phyloP scores from a whole-genome alignment of 805 yeast genomes.

The Lipomyces orientalis region DNA sequence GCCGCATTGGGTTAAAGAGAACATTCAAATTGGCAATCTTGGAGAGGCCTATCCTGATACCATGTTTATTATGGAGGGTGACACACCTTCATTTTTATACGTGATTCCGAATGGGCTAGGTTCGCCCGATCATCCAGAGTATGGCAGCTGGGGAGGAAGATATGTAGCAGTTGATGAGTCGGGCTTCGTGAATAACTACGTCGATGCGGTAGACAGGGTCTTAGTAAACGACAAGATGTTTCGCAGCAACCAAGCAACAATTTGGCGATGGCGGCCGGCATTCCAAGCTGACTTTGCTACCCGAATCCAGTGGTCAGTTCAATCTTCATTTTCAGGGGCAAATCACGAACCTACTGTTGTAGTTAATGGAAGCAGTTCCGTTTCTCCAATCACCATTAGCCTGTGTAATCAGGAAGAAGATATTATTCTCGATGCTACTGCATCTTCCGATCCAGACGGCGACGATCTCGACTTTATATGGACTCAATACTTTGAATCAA shows the following conservation, averaged over 20 bases:
- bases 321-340: not conserved
- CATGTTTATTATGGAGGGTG: conserved; percentile 14
- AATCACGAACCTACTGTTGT: conserved; percentile 9
- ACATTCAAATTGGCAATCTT: conserved; percentile 18
- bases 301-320: conserved; percentile 15
- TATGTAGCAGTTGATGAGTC: not conserved
- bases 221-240: conserved; percentile 5
- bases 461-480: no score
- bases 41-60: conserved; percentile 10
- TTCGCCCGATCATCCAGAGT: conserved; percentile 11
- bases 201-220: conserved; percentile 12
- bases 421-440: conserved; percentile 9
- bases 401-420: no score
- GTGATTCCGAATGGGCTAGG: conserved; percentile 19
- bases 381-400: no score
- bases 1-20: conserved; percentile 14
- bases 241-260: conserved; percentile 9
- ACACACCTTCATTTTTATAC: conserved; percentile 17
- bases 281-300: conserved; percentile 19
- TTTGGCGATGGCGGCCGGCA: conserved; percentile 21
- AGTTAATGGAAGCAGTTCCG: conserved; percentile 6
- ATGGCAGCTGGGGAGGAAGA: conserved; percentile 18
- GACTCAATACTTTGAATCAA: no score
- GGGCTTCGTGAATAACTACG: not conserved
- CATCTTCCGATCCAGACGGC: conserved; percentile 14